Percentiles rank a stretch among this genome's conserved stretches.
Evolutionary conservation across 768 basidiomycete species (phyloP).

Genomic region (Suillus tomentosus): DNA sequence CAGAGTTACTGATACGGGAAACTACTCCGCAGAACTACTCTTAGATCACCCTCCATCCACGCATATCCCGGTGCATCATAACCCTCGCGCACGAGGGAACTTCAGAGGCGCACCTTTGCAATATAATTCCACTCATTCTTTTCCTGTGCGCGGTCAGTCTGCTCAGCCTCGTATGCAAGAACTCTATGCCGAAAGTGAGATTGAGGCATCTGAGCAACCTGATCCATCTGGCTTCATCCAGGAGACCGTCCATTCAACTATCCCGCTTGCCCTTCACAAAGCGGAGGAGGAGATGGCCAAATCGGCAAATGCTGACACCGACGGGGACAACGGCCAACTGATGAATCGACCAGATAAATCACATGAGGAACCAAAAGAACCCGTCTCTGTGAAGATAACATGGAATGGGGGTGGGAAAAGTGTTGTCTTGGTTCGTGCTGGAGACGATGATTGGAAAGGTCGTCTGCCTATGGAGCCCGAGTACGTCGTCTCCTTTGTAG

Average conservation of each 20-base stretch:
- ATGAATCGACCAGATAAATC: conserved; percentile 19
- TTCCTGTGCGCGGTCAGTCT: conserved; percentile 37
- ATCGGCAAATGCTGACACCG: conserved; percentile 16
- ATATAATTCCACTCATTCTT: conserved; percentile 48
- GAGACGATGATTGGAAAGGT: conserved; percentile 77
- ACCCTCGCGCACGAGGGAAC: conserved; percentile 35
- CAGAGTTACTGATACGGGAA: conserved; percentile 29
- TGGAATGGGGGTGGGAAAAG: conserved; percentile 68
- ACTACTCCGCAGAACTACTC: conserved; percentile 41
- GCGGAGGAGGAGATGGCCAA: conserved; percentile 31
- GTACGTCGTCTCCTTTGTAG: conserved; percentile 40
- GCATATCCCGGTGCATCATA: conserved; percentile 41
- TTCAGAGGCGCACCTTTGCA: conserved; percentile 38
- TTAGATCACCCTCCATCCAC: conserved; percentile 46
- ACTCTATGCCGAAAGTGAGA: conserved; percentile 40
- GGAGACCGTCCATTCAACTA: conserved; percentile 63
- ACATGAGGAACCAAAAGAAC: conserved; percentile 32
- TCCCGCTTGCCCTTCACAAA: conserved; percentile 54
- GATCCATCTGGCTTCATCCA: conserved; percentile 45
- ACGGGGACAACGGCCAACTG: conserved; percentile 25
- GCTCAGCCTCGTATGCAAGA: conserved; percentile 47
- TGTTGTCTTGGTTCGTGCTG: conserved; percentile 70
- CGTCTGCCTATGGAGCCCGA: conserved; percentile 63
- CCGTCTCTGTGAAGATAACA: conserved; percentile 50
- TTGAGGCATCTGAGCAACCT: conserved; percentile 31